Evolutionary conservation across 169 alveolate species (phyloP).

Genomic region (Eimeria necatrix): DNA sequence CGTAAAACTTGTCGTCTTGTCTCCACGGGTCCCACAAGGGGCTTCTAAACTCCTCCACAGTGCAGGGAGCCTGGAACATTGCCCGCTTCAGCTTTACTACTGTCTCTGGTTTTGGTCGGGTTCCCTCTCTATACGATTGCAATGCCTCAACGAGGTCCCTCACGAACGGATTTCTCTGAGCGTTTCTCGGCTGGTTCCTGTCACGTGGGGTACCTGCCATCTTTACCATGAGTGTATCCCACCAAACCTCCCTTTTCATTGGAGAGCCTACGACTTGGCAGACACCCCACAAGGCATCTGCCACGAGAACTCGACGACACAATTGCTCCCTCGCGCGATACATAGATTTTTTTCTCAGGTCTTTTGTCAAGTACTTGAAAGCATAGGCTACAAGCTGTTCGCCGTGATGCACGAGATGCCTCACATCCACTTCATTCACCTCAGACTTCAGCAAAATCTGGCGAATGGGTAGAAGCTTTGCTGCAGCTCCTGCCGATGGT

Average conservation of each 20-base stretch:
- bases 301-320: slow-evolving; percentile 7
- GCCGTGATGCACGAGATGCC: background rate
- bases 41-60: background rate
- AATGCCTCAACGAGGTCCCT: background rate
- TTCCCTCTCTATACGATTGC: background rate
- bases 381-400: background rate
- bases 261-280: slow-evolving; percentile 32
- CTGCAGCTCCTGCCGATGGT: no score
- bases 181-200: background rate
- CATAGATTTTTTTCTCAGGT: background rate
- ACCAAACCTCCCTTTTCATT: slow-evolving; percentile 7
- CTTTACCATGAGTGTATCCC: background rate
- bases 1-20: background rate
- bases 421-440: background rate
- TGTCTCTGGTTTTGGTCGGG: background rate
- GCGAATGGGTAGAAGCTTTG: background rate
- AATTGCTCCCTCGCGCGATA: background rate
- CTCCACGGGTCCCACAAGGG: background rate
- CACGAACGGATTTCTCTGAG: background rate
- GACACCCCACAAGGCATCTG: background rate
- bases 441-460: background rate
- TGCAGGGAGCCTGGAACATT: background rate
- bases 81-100: background rate
- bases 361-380: no score
- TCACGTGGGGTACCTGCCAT: background rate